phyloP scores from a whole-genome alignment of 352 stramenopile species.

The Elongisporangium anandrum region DNA sequence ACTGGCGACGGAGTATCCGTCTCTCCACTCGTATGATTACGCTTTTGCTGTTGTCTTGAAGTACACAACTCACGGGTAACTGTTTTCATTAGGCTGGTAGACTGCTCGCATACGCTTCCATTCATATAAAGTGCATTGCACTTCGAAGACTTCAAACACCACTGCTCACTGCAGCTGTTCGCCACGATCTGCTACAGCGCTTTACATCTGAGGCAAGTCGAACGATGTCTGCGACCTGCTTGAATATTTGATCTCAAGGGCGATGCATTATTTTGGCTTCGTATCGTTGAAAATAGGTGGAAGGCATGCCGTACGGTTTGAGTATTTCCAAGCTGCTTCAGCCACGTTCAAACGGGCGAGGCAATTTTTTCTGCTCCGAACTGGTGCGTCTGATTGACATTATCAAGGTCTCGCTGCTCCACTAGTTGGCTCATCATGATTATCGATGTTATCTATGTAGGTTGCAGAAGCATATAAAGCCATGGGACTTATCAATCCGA shows the following conservation, averaged over 20 bases:
- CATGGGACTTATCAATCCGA: constrained; percentile 36
- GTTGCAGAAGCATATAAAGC: constrained; percentile 51
- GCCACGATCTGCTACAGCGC: constrained; percentile 36
- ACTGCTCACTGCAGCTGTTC: constrained; percentile 34
- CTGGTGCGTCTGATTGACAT: constrained; percentile 23
- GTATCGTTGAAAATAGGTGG: constrained; percentile 16
- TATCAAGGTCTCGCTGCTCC: not conserved
- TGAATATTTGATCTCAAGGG: not conserved
- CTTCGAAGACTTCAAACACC: constrained; percentile 49
- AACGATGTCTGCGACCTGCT: not conserved
- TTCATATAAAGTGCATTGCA: constrained; percentile 43
- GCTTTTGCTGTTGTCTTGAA: constrained; percentile 19
- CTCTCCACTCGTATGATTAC: constrained; percentile 33
- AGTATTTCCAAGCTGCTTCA: constrained; percentile 45
- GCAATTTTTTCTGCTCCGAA: constrained; percentile 66
- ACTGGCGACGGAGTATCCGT: constrained; percentile 60
- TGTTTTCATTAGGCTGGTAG: constrained; percentile 15
- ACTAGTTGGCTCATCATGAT: not conserved
- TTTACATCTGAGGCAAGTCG: constrained; percentile 30
- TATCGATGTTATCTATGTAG: constrained; percentile 7
- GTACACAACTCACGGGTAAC: not conserved
- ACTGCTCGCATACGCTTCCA: constrained; percentile 31
- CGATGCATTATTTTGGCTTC: not conserved
- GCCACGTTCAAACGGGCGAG: constrained; percentile 4
- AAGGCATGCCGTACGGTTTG: constrained; percentile 46